phyloP scores from a whole-genome alignment of 2,329 filamentous ascomycete species.

The Bipolaris oryzae region DNA sequence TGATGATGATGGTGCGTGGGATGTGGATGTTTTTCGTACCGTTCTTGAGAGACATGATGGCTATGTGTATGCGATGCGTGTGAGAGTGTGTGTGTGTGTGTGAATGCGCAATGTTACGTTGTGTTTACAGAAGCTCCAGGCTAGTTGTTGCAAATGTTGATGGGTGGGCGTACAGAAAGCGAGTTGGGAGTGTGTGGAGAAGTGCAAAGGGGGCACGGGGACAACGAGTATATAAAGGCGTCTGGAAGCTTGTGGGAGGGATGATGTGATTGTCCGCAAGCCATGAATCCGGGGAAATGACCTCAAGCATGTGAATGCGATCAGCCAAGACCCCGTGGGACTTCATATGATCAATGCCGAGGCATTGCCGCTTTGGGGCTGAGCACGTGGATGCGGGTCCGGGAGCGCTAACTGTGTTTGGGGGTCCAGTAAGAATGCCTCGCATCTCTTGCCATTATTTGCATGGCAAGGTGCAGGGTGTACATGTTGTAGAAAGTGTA shows the following conservation, averaged over 20 bases:
- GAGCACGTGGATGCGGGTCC: constrained; percentile 22
- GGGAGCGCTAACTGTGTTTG: not conserved
- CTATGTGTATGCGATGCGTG: constrained; percentile 12
- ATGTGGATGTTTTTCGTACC: constrained; percentile 21
- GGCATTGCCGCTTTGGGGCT: constrained; percentile 18
- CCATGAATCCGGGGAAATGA: constrained; percentile 22
- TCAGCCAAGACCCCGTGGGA: constrained; percentile 17
- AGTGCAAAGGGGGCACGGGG: not conserved
- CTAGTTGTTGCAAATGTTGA: not conserved
- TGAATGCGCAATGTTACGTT: not conserved
- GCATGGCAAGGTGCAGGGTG: not conserved
- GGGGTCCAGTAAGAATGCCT: not conserved
- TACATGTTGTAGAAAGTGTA: not conserved
- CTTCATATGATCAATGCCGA: constrained; percentile 15
- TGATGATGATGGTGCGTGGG: not conserved
- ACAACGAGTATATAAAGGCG: constrained; percentile 22
- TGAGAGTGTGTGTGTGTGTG: not conserved
- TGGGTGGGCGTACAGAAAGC: not conserved
- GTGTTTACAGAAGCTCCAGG: not conserved
- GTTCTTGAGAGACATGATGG: constrained; percentile 43
- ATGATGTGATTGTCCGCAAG: constrained; percentile 13
- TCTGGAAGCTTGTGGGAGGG: constrained; percentile 33
- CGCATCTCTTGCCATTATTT: constrained; percentile 13
- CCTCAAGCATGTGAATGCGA: constrained; percentile 28
- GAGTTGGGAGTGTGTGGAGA: constrained; percentile 2